phyloP scores from a whole-genome alignment of 495 filamentous ascomycete genomes.

The Aspergillus funiculosus region DNA sequence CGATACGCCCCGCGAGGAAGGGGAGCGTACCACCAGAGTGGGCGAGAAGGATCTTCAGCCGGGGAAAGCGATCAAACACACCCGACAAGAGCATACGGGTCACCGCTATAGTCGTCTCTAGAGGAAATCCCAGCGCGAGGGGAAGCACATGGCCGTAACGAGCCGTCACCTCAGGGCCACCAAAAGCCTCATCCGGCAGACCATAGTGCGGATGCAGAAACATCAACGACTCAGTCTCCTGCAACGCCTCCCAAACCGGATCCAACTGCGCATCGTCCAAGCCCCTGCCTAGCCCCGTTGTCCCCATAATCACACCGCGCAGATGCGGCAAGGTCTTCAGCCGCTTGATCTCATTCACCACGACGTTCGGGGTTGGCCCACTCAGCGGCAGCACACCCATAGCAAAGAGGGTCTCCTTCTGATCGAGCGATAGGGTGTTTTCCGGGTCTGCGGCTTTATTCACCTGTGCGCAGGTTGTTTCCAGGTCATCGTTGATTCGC shows the following conservation, averaged over 20 bases:
- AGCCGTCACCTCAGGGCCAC: slow-evolving; percentile 43
- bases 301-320: slow-evolving; percentile 82
- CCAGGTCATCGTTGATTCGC: slow-evolving; percentile 71
- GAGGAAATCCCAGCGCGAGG: slow-evolving; percentile 79
- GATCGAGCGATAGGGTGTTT: slow-evolving; percentile 13
- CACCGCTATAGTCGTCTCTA: slow-evolving; percentile 91
- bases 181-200: slow-evolving; percentile 72
- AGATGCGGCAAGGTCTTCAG: slow-evolving; percentile 58
- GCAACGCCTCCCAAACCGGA: slow-evolving; percentile 62
- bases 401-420: slow-evolving; percentile 54
- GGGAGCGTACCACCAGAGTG: slow-evolving; percentile 87
- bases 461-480: slow-evolving; percentile 54
- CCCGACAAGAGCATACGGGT: slow-evolving; percentile 79
- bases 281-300: slow-evolving; percentile 71
- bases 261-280: slow-evolving; percentile 73
- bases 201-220: slow-evolving; percentile 97
- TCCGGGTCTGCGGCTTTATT: slow-evolving; percentile 44
- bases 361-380: slow-evolving; percentile 53
- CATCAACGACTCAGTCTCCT: slow-evolving; percentile 55
- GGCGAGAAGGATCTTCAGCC: slow-evolving; percentile 70
- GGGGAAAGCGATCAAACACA: slow-evolving; percentile 72
- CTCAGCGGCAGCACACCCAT: slow-evolving; percentile 80
- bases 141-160: slow-evolving; percentile 87
- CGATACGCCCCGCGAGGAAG: slow-evolving; percentile 81
- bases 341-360: slow-evolving; percentile 55